These are phyloP conservation scores for Xanthoparmelia taractica DNA, from an alignment of 495 filamentous ascomycete genomes.

Conservation along the genomic window DNA sequence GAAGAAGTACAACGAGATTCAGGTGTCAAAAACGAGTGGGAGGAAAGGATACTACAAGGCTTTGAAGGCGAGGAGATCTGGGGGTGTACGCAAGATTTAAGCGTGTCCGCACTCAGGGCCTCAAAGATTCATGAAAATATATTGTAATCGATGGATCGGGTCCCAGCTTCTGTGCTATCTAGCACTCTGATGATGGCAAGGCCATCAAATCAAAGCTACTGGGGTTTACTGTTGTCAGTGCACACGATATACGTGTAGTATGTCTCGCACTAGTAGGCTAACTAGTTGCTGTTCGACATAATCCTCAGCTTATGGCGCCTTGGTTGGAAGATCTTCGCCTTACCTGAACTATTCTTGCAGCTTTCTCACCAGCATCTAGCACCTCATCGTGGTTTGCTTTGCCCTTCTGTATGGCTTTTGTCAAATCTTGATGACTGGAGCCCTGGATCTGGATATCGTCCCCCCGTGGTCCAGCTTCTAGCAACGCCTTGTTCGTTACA, in stretches of 20 bases:
- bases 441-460: constrained; percentile 43
- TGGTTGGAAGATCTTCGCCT: constrained; percentile 10
- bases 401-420: constrained; percentile 50
- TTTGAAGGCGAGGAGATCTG: constrained; percentile 50
- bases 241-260: constrained; percentile 21
- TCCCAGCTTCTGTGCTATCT: no score
- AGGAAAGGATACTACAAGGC: constrained; percentile 66
- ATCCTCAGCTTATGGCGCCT: constrained; percentile 15
- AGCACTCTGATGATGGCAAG: neutral
- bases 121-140: no score
- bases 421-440: constrained; percentile 43
- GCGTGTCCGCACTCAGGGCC: neutral
- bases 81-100: constrained; percentile 23
- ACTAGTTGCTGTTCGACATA: constrained; percentile 35
- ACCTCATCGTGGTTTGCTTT: constrained; percentile 70
- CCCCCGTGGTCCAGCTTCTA: constrained; percentile 56
- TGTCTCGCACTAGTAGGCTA: constrained; percentile 31
- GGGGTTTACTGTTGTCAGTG: neutral
- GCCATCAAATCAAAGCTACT: neutral
- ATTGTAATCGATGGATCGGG: no score
- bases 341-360: constrained; percentile 64
- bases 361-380: constrained; percentile 52
- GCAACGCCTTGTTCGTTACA: constrained; percentile 66
- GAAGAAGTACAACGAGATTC: constrained; percentile 63
- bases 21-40: constrained; percentile 58